Evolutionary conservation across 83 land plant species (phyloP).

Genomic region (Thuja plicata): DNA sequence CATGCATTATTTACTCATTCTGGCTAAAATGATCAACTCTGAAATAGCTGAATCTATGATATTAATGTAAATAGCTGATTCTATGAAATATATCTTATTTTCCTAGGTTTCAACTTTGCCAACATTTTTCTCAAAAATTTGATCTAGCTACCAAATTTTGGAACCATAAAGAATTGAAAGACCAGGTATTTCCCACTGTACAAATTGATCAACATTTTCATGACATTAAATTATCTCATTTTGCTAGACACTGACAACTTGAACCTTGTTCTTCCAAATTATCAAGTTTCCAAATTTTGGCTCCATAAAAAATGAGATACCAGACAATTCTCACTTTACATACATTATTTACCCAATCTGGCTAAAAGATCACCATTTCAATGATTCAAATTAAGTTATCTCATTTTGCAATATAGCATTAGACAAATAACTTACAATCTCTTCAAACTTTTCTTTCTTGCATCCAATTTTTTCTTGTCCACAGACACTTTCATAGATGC

Average conservation of each 20-base stretch:
- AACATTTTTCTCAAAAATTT: neutral
- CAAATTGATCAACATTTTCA: neutral
- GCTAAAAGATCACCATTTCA: neutral
- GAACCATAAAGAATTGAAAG: neutral
- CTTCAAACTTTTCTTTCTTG: conserved; percentile 81
- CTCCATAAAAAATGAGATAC: conserved; percentile 3
- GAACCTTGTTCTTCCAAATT: neutral
- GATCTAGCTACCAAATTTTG: neutral
- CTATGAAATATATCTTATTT: too few relatives aligned
- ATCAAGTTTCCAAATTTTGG: neutral
- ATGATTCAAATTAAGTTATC: neutral
- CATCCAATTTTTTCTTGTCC: conserved; percentile 83
- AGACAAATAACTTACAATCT: conserved; percentile 40
- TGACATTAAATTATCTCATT: too few relatives aligned
- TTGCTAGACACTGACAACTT: neutral
- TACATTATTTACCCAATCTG: neutral
- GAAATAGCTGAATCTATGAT: too few relatives aligned
- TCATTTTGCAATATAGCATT: neutral
- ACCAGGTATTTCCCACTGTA: neutral
- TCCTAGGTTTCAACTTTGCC: neutral
- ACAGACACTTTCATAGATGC: conserved; percentile 35
- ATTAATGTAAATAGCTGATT: too few relatives aligned
- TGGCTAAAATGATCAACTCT: too few relatives aligned
- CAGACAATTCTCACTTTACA: neutral
- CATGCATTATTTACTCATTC: too few relatives aligned